A percentile compares a stretch with the other conserved stretches of the same genome.
Conservation (phyloP, 306 rosid species). For the Cicer chorassanicum region DNA sequence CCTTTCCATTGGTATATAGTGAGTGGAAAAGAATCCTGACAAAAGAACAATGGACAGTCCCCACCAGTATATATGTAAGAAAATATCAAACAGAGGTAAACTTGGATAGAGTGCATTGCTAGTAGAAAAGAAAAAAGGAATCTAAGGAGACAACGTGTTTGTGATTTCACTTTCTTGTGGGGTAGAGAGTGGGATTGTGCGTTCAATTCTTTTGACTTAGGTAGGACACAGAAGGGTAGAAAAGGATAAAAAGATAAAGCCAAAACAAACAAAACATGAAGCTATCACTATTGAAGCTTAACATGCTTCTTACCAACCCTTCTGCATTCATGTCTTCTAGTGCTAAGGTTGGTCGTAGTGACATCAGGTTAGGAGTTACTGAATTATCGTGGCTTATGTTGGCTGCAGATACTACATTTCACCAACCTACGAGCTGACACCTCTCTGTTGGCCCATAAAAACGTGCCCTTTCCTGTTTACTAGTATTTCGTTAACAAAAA, state of each 20-base stretch:
- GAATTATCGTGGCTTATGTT: conserved; percentile 58
- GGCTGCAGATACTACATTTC: conserved; percentile 53
- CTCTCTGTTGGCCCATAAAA: conserved; percentile 44
- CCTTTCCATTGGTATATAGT: conserved; percentile 41
- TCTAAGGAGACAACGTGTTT: conserved; percentile 70
- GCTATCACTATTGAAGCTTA: conserved; percentile 45
- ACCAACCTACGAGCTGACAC: conserved; percentile 66
- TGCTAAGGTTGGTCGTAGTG: conserved; percentile 31
- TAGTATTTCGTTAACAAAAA: neutral
- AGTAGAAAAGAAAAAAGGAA: conserved; percentile 67
- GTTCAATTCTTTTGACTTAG: conserved; percentile 74
- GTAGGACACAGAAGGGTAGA: conserved; percentile 42
- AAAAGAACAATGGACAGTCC: conserved; percentile 73
- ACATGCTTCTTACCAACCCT: conserved; percentile 46
- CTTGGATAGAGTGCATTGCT: conserved; percentile 44
- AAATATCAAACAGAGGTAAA: conserved; percentile 49
- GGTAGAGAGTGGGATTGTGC: conserved; percentile 53
- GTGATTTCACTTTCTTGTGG: conserved; percentile 79
- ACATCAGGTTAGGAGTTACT: conserved; percentile 44
- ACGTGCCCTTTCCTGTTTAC: neutral
- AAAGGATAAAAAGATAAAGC: conserved; percentile 35
- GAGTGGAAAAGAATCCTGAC: conserved; percentile 74
- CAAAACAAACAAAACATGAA: conserved; percentile 39
- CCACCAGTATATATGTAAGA: conserved; percentile 65
- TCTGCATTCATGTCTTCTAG: conserved; percentile 42